Evolutionary conservation across 2,329 filamentous ascomycete species (phyloP), one percentile per base, ranked within the genome.

Genomic region (Salinomyces thailandicus): DNA sequence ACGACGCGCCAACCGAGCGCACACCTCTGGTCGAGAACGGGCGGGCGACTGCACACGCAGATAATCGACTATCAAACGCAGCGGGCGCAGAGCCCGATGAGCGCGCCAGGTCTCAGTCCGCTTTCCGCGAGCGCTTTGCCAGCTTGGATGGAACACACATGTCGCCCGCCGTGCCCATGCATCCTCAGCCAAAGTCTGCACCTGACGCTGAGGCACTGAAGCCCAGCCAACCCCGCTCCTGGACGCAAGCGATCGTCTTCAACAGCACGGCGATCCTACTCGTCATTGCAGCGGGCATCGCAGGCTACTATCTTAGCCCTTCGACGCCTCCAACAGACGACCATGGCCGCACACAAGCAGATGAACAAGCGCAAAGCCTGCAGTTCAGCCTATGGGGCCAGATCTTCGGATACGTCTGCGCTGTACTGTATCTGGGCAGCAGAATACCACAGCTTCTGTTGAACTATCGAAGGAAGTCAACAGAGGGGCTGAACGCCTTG

Each of bases 371-470:
- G 17, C 66, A 70, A 30, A 58, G 66, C 1, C 71, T 85, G 7
- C 61, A 68, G 1, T 83, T 95, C 62, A 85, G 80, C 50, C 53
- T 78, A 18, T 75, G 78, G 62, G 91, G 91, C 34, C 91, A 98
- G 56, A 66, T 93, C 32, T 96, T 94, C 51, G 91, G 91, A 24
- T 96, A 93, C 62, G 71, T 96, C 32, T 96, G 89, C 62, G 86
- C 91, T 2, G 68, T 76, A 1, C 70, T 95, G 4, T 96, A 98
- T 55, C 82, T 96, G 8, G 85, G 85, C 15, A 91, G 83, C 1
- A 81, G 91, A 6, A 63, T 96, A 5, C 91, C 91, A 0, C 91
- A 98, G 63, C 70, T 98, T 2, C 69, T 95, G 5, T 75, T 96
- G 36, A 98, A 96, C 61, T 93, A 85, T 66, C 77, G 84, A 14